Evolutionary conservation across 1,139 yeast genomes (phyloP).

Genomic region (Scheffersomyces cryptocercus): DNA sequence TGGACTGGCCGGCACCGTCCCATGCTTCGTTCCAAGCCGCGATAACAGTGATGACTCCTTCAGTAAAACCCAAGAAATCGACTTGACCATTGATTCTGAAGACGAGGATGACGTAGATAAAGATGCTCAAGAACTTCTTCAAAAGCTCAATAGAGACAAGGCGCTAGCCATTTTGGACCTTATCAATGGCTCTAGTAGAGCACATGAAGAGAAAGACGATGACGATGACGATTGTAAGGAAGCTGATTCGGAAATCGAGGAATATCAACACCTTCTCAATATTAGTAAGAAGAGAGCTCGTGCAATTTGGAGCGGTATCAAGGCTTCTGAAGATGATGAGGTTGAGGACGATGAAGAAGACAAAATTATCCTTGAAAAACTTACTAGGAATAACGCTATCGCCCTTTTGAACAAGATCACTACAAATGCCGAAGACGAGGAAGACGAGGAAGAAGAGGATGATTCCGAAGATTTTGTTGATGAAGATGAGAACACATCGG

Average conservation of each 20-base stretch:
- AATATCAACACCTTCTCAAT: background rate
- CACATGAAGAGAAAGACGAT: slow-evolving; percentile 6
- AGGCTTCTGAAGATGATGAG: background rate
- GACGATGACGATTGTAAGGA: slow-evolving; percentile 1
- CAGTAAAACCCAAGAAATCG: slow-evolving; percentile 5
- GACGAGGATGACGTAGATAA: slow-evolving; percentile 1
- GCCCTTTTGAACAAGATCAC: background rate
- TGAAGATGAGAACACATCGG: slow-evolving; percentile 1
- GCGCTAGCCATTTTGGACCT: slow-evolving; percentile 1
- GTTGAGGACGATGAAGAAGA: slow-evolving; percentile 3
- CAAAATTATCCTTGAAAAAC: background rate
- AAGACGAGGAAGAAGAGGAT: background rate
- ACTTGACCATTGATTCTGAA: slow-evolving; percentile 2
- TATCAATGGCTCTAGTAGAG: slow-evolving; percentile 2
- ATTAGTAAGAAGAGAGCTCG: background rate
- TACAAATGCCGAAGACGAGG: background rate
- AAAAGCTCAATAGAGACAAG: background rate
- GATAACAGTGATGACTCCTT: background rate
- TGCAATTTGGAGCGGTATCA: background rate
- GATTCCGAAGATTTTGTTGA: slow-evolving; percentile 5
- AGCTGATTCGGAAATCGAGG: slow-evolving; percentile 2
- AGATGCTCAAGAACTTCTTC: background rate
- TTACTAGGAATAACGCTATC: background rate
- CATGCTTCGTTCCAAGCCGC: slow-evolving; percentile 1
- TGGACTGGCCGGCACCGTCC: slow-evolving; percentile 9